Conservation (phyloP, 345 rosid genomes). For the Nasturtium officinale region DNA sequence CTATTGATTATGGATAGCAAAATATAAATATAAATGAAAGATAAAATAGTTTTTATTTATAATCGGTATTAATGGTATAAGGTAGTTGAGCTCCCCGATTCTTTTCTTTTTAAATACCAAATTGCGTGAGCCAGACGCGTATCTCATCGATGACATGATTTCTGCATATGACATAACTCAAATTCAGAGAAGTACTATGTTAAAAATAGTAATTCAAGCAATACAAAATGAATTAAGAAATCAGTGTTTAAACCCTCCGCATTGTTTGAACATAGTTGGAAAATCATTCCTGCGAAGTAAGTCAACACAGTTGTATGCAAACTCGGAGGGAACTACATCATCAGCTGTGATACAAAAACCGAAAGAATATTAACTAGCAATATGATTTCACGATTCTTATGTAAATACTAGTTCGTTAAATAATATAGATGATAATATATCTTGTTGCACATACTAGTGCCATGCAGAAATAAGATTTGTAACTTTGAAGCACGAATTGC, state of each 20-base stretch:
- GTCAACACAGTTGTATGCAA: slow-evolving; percentile 61
- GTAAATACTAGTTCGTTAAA: not conserved
- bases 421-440: not conserved
- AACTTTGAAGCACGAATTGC: slow-evolving; percentile 51
- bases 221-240: not conserved
- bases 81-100: not conserved
- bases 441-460: slow-evolving; percentile 46
- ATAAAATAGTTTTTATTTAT: not conserved
- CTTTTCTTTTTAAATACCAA: not conserved
- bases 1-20: not conserved
- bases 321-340: slow-evolving; percentile 55
- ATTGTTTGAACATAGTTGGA: slow-evolving; percentile 55
- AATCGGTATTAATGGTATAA: not conserved
- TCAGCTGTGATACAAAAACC: slow-evolving; percentile 48
- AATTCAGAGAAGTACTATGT: not conserved
- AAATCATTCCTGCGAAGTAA: slow-evolving; percentile 51
- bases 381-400: not conserved
- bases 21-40: not conserved
- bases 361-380: not conserved
- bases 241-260: slow-evolving; percentile 52
- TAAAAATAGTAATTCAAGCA: not conserved
- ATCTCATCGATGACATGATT: not conserved
- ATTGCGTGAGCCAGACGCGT: not conserved
- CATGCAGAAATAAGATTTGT: slow-evolving; percentile 53
- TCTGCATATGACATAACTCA: not conserved